Conservation (phyloP, 2,329 filamentous ascomycete species). For the Didymella exigua region DNA sequence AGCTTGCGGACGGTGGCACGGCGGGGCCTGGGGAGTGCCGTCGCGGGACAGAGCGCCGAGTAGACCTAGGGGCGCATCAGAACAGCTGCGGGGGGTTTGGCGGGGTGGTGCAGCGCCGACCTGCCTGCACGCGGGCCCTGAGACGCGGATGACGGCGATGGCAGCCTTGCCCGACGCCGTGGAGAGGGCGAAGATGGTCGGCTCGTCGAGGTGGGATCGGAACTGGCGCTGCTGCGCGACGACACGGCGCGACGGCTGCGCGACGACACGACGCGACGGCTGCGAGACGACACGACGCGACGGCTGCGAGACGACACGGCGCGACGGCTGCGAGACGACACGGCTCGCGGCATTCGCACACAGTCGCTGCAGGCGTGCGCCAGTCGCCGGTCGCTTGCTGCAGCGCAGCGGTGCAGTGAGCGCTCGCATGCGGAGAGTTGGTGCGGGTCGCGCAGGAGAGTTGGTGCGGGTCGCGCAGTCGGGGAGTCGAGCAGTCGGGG, state of each 20-base stretch:
- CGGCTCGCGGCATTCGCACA: neutral
- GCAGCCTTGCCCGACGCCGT: conserved; percentile 84
- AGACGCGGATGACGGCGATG: conserved; percentile 88
- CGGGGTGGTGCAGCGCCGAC: conserved; percentile 50
- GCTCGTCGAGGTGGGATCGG: conserved; percentile 29
- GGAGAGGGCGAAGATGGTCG: conserved; percentile 90
- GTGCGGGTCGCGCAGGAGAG: no score
- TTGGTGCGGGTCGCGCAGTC: no score
- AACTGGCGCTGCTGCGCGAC: conserved; percentile 16
- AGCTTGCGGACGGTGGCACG: conserved; percentile 76
- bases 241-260: conserved; percentile 9
- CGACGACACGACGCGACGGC: conserved; percentile 3
- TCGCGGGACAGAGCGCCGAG: conserved; percentile 63
- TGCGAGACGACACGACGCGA: no score
- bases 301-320: conserved; percentile 7
- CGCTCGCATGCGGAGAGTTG: conserved; percentile 48
- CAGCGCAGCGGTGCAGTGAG: conserved; percentile 21
- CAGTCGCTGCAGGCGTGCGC: neutral
- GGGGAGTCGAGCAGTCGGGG: no score
- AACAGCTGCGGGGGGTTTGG: no score
- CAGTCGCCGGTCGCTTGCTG: neutral
- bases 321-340: conserved; percentile 10
- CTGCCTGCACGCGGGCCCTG: conserved; percentile 74
- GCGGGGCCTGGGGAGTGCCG: conserved; percentile 62
- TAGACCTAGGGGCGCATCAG: conserved; percentile 61